Conservation (phyloP, 2,329 filamentous ascomycete species). For the Teratosphaeriaceae sp. region DNA sequence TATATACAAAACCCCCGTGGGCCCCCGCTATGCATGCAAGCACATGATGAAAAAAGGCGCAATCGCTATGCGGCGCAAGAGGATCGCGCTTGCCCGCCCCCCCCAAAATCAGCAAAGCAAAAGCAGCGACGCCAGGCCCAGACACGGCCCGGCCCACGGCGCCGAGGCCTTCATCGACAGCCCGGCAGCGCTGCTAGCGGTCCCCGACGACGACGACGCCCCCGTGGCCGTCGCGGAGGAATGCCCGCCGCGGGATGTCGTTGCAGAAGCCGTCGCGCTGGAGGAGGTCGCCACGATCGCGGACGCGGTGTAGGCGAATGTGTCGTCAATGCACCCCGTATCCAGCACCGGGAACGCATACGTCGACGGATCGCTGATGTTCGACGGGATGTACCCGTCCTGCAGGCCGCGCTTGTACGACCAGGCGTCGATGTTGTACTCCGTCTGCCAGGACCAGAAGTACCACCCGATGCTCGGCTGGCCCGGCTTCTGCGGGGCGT, state of each 20-base stretch:
- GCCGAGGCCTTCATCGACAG: no score
- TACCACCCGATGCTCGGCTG: constrained; percentile 16
- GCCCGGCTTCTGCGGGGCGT: constrained; percentile 8
- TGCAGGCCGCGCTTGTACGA: constrained; percentile 14
- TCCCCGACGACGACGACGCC: not conserved
- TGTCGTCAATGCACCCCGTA: constrained; percentile 11
- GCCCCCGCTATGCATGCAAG: not conserved
- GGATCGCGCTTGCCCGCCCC: not conserved
- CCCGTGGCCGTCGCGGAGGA: not conserved
- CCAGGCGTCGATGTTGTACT: constrained; percentile 20
- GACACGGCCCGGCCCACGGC: no score
- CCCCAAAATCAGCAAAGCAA: not conserved
- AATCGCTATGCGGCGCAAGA: not conserved
- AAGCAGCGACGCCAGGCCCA: not conserved
- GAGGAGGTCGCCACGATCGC: not conserved
- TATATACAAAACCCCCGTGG: not conserved
- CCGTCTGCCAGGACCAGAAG: constrained; percentile 20
- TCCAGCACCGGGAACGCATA: constrained; percentile 12
- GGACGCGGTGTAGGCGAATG: not conserved
- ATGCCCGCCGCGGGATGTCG: not conserved
- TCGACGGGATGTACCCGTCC: constrained; percentile 15
- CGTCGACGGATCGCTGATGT: constrained; percentile 12
- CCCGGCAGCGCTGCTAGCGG: no score
- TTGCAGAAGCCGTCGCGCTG: not conserved
- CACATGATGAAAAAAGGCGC: not conserved